Percentiles rank a stretch among this genome's conserved stretches.
phyloP scores from a whole-genome alignment of 2,329 filamentous ascomycete genomes.

The Sporothrix euskadiensis region DNA sequence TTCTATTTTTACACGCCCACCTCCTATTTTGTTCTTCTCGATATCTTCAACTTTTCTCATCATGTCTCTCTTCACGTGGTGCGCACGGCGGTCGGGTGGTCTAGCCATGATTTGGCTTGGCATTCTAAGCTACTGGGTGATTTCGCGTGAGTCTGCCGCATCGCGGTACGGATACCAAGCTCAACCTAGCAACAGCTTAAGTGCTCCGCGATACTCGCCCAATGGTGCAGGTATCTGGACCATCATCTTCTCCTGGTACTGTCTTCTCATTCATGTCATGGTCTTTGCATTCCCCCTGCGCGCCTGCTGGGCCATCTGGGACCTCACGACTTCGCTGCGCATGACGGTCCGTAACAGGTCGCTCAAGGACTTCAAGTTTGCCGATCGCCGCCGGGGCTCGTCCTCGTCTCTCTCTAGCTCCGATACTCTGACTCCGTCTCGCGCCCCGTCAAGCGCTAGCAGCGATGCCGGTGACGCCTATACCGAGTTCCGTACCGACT shows the following conservation, averaged over 20 bases:
- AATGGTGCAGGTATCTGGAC: slow-evolving; percentile 54
- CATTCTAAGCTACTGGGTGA: slow-evolving; percentile 56
- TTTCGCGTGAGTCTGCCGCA: slow-evolving; percentile 51
- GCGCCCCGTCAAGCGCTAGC: slow-evolving; percentile 50
- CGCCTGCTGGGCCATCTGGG: slow-evolving; percentile 62
- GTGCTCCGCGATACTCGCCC: slow-evolving; percentile 40
- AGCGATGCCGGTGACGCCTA: slow-evolving; percentile 56
- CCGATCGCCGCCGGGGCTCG: slow-evolving; percentile 53
- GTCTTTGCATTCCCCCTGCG: slow-evolving; percentile 64
- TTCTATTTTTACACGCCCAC: slow-evolving; percentile 21
- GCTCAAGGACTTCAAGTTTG: slow-evolving; percentile 50
- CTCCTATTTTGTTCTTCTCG: background rate
- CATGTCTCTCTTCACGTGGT: slow-evolving; percentile 59
- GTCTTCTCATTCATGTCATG: slow-evolving; percentile 63
- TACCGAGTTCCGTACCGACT: slow-evolving; percentile 48
- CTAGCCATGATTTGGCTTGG: slow-evolving; percentile 55
- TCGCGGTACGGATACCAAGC: slow-evolving; percentile 49
- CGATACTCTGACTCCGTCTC: slow-evolving; percentile 53
- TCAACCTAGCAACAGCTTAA: slow-evolving; percentile 45
- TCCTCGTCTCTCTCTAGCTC: slow-evolving; percentile 58
- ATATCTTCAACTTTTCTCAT: slow-evolving; percentile 23
- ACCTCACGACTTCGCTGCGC: slow-evolving; percentile 54
- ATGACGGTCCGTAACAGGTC: slow-evolving; percentile 49
- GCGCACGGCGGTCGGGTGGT: slow-evolving; percentile 55
- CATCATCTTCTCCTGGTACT: slow-evolving; percentile 63